Base-by-base conservation (phyloP, 108 stramenopile genomes). In the Stephanodiscus minutulus region DNA sequence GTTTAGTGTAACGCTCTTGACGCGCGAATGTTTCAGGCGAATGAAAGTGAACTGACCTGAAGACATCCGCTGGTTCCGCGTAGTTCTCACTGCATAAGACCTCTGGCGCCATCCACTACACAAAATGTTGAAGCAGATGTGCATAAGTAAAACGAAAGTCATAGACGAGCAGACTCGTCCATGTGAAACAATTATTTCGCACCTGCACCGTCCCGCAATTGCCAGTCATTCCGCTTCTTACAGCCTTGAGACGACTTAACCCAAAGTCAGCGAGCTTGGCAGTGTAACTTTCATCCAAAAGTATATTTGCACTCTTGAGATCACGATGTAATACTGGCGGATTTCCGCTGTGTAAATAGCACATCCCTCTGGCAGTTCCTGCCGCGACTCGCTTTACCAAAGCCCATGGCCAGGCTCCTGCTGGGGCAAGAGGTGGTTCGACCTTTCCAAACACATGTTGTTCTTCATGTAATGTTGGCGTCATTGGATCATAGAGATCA, bases 211-310 rank as follows among this genome's bases (percentile, higher is more conserved):
- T 97, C n/a, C 97, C 97, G 64, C 91, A 93, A 66, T 92, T 91
- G 25, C 89, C 95, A 37, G 95, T 93, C 93, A 94, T 94, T 5
- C 77, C 77, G 58, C 93, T 94, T n/a, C 88, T 60, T 15, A 82
- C 87, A 21, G 89, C 90, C 64, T 95, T 92, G 11, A 97, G 71
- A 43, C 96, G 85, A 62, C 91, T 90, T 22, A 98, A 74, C 13
- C 98, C 98, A 78, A 98, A 97, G 68, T 98, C 98, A 43, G 94
- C 93, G 8, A 98, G 89, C 66, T 97, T 97, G n/a, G 92, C 87
- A 8, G 84, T 91, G 60, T 92, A 96, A 15, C 78, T 85, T 18
- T 94, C 88, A 70, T 96, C 92, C 25, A 97, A 62, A 25, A 98
- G 80, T 8, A 98, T 76, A 71, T 98, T 98, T 20, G 93, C 82